phyloP scores from a whole-genome alignment of 768 basidiomycete species.

The Mycena vulgaris region DNA sequence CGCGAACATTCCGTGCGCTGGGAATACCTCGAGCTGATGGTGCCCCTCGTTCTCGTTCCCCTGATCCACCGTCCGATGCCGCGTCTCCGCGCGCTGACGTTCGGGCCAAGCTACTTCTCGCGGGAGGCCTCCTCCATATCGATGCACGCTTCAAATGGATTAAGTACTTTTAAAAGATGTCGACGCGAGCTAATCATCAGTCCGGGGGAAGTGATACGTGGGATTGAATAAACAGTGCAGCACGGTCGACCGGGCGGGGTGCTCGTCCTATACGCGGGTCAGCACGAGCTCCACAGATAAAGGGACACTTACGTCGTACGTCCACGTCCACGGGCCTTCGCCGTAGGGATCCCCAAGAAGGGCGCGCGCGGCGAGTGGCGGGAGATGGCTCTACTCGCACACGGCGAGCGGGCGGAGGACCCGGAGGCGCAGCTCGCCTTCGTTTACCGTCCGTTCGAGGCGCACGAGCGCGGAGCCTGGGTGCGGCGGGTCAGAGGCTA shows the following conservation, averaged over 20 bases:
- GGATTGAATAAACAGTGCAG: neutral
- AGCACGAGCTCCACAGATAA: neutral
- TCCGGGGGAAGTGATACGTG: neutral
- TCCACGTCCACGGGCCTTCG: neutral
- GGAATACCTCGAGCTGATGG: too few relatives aligned
- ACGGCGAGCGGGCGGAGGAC: neutral
- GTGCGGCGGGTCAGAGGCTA: neutral
- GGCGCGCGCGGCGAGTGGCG: neutral
- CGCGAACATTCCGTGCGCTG: too few relatives aligned
- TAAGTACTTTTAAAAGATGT: too few relatives aligned
- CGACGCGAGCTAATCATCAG: too few relatives aligned
- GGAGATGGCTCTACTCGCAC: neutral
- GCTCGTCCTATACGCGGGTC: neutral
- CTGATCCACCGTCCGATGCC: too few relatives aligned
- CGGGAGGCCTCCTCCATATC: too few relatives aligned
- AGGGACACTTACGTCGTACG: neutral
- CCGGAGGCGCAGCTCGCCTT: neutral
- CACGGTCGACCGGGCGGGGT: neutral
- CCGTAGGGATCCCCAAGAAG: neutral
- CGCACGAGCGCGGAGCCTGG: constrained; percentile 7
- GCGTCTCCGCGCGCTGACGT: too few relatives aligned
- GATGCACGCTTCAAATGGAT: too few relatives aligned
- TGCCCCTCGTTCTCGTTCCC: too few relatives aligned
- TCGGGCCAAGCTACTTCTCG: too few relatives aligned
- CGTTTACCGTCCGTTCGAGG: neutral